Base-by-base conservation (phyloP, 2,329 filamentous ascomycete genomes). In the Aspergillus hiratsukae region DNA sequence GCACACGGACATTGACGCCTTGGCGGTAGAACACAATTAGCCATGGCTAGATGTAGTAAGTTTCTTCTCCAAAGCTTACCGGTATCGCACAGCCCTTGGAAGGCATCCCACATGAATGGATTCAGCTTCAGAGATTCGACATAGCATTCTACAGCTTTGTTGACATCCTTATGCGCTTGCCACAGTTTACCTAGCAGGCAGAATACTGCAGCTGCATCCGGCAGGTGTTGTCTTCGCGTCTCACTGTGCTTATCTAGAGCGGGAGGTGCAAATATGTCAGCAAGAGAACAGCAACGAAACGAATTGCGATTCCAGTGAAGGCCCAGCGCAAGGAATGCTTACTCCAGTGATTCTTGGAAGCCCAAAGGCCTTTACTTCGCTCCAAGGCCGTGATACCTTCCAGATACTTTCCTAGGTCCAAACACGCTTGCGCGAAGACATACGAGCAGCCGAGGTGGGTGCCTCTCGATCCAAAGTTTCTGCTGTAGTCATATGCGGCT, bases 21-120 rank as follows among this genome's bases (percentile, higher is more conserved):
- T 84, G 7, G 57, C 52, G 58, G 11, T 7, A 46, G 50, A 55
- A 55, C 48, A 65, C n/a, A 55, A 43, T 61, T 29, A 58, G 54
- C 55, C 28, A 43, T 28, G 50, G 48, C 46, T 21, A 46, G 35
- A 21, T 40, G 11, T 17, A n/a, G 5, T 11, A 49, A 3, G 14
- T 14, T 19, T 25, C 31, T 5, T 10, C 11, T 4, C 25, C 21
- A 43, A 48, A 49, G 62, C 73, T 66, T 72, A 77, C 84, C 85
- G 46, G 84, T 90, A 69, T 97, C 91, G 70, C 92, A 96, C 7
- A 99, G 81, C 17, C 85, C 88, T 23, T 87, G 86, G 67, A 97
- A 97, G 0, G 93, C 92, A 78, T 99, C 94, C 94, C 94, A 99
- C 84, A 96, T 94, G 74, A 97, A 93, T 1, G 94, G 92, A 68